Percentiles rank a stretch among this genome's conserved stretches.
Evolutionary conservation across 495 filamentous ascomycete genomes (phyloP).

Genomic region (Thermochaetoides thermophila): DNA sequence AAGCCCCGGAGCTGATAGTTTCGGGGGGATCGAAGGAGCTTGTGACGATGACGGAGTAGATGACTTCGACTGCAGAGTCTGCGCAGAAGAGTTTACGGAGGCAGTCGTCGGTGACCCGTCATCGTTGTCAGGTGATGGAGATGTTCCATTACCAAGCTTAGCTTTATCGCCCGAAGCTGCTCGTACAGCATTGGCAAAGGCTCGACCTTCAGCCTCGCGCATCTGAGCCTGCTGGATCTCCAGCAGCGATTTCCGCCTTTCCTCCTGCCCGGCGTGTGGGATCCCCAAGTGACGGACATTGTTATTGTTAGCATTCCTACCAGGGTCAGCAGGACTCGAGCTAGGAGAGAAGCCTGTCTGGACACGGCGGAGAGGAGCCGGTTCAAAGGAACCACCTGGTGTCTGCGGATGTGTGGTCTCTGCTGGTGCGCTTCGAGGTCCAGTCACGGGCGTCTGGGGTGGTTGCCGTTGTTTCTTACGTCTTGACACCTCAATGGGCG

Average conservation of each 20-base stretch:
- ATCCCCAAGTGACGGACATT: slow-evolving; percentile 21
- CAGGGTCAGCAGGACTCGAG: slow-evolving; percentile 12
- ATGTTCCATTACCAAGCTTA: too few species aligned
- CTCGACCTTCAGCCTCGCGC: slow-evolving; percentile 55
- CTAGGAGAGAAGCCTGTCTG: slow-evolving; percentile 33
- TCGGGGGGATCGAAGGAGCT: slow-evolving; percentile 2
- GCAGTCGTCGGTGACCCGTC: slow-evolving; percentile 8
- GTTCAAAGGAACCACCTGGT: slow-evolving; percentile 19
- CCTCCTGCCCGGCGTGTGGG: slow-evolving; percentile 18
- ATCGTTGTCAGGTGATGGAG: slow-evolving; percentile 4
- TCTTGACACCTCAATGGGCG: slow-evolving; percentile 51
- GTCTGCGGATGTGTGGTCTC: too few species aligned
- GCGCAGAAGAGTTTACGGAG: slow-evolving; percentile 13
- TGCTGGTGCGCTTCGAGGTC: too few species aligned
- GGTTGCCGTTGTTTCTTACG: slow-evolving; percentile 31
- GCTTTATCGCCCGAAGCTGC: slow-evolving; percentile 16
- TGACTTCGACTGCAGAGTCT: slow-evolving; percentile 1
- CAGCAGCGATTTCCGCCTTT: slow-evolving; percentile 33
- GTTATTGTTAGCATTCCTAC: slow-evolving; percentile 10
- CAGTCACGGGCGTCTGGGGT: too few species aligned
- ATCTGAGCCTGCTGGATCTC: slow-evolving; percentile 55
- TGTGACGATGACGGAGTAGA: neutral
- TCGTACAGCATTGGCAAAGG: slow-evolving; percentile 41
- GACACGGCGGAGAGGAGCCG: slow-evolving; percentile 26
- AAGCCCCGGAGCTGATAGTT: neutral